Evolutionary conservation across 768 basidiomycete genomes (phyloP), one percentile per base, ranked within the genome.

Genomic region (Lentinula boryana): DNA sequence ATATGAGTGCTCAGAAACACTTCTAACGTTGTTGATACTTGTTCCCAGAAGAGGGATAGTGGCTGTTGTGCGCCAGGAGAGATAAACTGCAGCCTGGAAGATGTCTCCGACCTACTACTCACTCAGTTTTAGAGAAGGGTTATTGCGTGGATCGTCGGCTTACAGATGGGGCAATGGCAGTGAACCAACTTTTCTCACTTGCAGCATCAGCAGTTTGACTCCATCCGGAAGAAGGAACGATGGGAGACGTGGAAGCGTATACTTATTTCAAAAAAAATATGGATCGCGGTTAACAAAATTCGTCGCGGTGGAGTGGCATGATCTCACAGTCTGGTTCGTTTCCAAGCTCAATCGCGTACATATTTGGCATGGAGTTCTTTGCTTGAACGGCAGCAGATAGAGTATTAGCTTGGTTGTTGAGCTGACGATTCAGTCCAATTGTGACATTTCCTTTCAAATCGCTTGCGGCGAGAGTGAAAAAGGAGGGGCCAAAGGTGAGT

Each of bases 241-340:
- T 74, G 9, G 74, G 75, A 5, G 72, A 72, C 49, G 65, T 68
- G 41, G 66, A 66, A 5, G 69, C 63, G 58, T 74, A 74, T 56
- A 72, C 73, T 74, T 46, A 13, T 8, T 16, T n/a, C 32, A 56
- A 9, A 51, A 23, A 13, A 13, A 56, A 27, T 38, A 16, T 6
- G 18, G 35, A 56, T 23, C 2, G n/a, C 21, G 36, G 36, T 27
- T 5, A 15, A 32, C 44, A 8, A 43, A 21, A 38, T 18, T 9
- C 13, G n/a, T 18, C 18, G 32, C 44, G 18, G 16, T 33, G 23
- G 46, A 5, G 44, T 38, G 27, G n/a, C 61, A 43, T 13, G 21
- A 44, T 66, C 73, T 56, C 50, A 75, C 75, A 69, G 18, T 75
- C 75, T 0, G 74, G 75, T 63, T 75, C 74, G 60, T 76, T 75